Percentiles rank a stretch among this genome's conserved stretches.
Conservation (phyloP, 2,329 filamentous ascomycete species). For the Cercospora berteroae region DNA sequence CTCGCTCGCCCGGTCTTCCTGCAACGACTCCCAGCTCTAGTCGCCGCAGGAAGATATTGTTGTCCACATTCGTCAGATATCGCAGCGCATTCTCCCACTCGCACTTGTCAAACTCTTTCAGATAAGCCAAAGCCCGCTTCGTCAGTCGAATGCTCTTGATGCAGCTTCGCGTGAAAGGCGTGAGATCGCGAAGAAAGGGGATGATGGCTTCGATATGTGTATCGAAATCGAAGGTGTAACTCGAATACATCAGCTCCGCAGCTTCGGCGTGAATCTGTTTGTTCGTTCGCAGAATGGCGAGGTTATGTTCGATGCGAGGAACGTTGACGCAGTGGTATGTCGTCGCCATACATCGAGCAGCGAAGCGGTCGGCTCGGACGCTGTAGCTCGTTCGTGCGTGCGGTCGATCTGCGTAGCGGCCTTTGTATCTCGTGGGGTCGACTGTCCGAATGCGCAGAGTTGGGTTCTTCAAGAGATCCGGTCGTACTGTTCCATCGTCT, state of each 20-base stretch:
- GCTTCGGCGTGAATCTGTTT: conserved; percentile 56
- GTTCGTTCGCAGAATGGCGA: conserved; percentile 33
- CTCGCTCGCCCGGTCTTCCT: conserved; percentile 47
- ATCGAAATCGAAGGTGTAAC: conserved; percentile 60
- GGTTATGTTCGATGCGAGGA: conserved; percentile 37
- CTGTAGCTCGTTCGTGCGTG: conserved; percentile 41
- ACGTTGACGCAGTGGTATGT: conserved; percentile 53
- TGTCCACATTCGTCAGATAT: conserved; percentile 40
- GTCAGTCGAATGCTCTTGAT: conserved; percentile 54
- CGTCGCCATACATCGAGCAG: conserved; percentile 48
- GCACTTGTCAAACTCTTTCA: conserved; percentile 55
- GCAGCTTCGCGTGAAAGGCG: conserved; percentile 47
- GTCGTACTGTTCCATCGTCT: conserved; percentile 13
- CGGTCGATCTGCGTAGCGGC: conserved; percentile 24
- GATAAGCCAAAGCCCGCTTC: conserved; percentile 55
- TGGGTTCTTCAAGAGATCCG: conserved; percentile 26
- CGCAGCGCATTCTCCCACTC: conserved; percentile 57
- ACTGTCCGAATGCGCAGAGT: conserved; percentile 47
- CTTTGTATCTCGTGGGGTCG: conserved; percentile 39
- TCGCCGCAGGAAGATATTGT: conserved; percentile 41
- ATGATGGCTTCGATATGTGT: conserved; percentile 59
- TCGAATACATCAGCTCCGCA: conserved; percentile 55
- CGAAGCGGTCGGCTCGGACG: conserved; percentile 43
- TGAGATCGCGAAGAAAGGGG: conserved; percentile 60
- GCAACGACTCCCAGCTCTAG: conserved; percentile 54